Conservation (phyloP, 2,329 filamentous ascomycete species). For the Neospermospora avenae region DNA sequence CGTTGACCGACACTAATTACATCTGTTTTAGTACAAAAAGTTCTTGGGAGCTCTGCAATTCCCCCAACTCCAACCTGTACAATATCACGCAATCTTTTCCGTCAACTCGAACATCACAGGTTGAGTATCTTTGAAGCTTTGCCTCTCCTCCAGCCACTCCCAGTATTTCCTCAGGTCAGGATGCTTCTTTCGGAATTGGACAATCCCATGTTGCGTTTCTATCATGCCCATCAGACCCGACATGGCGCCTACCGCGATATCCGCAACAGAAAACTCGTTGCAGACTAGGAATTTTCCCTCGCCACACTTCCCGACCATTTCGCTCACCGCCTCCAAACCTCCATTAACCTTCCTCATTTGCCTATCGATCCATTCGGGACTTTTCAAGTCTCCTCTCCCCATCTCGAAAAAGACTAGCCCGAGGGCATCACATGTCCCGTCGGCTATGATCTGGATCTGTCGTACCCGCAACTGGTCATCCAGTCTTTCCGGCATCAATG, state of each 20-base stretch:
- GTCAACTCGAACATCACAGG: conserved; percentile 19
- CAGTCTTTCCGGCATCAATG: conserved; percentile 8
- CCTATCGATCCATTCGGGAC: conserved; percentile 15
- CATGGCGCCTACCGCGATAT: conserved; percentile 16
- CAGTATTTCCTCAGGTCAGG: conserved; percentile 13
- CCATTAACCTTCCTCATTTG: conserved; percentile 16
- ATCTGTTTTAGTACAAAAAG: not conserved
- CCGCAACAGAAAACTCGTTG: conserved; percentile 14
- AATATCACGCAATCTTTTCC: conserved; percentile 13
- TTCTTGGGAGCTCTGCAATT: not conserved
- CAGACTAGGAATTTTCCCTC: conserved; percentile 10
- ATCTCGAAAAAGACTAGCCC: conserved; percentile 14
- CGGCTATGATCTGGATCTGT: conserved; percentile 17
- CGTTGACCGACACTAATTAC: not conserved
- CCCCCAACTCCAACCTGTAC: not conserved
- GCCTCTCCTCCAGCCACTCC: conserved; percentile 15
- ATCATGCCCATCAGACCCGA: conserved; percentile 17
- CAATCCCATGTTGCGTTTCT: conserved; percentile 15
- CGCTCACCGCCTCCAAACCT: conserved; percentile 8
- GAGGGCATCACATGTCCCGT: conserved; percentile 18
- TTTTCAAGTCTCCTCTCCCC: conserved; percentile 8
- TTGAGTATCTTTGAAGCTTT: conserved; percentile 13
- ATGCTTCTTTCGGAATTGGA: conserved; percentile 13
- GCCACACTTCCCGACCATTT: conserved; percentile 8
- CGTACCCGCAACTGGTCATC: conserved; percentile 14